phyloP scores from a whole-genome alignment of 2,329 filamentous ascomycete species.

The Fusarium chlamydosporum region DNA sequence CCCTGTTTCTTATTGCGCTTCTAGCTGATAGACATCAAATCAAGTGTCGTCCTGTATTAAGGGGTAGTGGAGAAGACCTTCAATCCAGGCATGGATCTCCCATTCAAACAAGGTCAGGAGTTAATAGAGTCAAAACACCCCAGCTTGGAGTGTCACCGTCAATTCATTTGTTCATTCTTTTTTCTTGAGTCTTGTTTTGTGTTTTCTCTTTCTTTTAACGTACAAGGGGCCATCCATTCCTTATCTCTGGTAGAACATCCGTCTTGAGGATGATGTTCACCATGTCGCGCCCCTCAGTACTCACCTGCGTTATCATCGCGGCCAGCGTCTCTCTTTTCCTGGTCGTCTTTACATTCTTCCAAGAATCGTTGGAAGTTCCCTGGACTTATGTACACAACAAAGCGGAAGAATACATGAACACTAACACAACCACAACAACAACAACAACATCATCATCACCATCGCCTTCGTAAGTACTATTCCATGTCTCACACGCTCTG shows the following conservation, averaged over 20 bases:
- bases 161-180: neutral
- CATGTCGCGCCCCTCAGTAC: slow-evolving; percentile 32
- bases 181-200: slow-evolving; percentile 4
- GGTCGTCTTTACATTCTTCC: slow-evolving; percentile 32
- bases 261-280: slow-evolving; percentile 35
- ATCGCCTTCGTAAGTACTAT: slow-evolving; percentile 24
- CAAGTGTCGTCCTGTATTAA: slow-evolving; percentile 27
- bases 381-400: slow-evolving; percentile 35
- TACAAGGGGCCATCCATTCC: slow-evolving; percentile 3
- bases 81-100: slow-evolving; percentile 19
- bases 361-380: slow-evolving; percentile 32
- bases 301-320: slow-evolving; percentile 27
- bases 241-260: slow-evolving; percentile 7
- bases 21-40: slow-evolving; percentile 21
- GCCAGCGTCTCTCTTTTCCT: slow-evolving; percentile 40
- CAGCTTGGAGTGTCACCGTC: neutral
- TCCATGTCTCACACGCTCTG: neutral
- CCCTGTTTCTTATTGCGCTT: slow-evolving; percentile 22
- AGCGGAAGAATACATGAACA: slow-evolving; percentile 29
- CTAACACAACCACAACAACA: neutral
- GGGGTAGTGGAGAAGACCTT: slow-evolving; percentile 36
- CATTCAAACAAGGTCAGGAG: slow-evolving; percentile 4
- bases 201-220: neutral
- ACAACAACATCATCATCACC: neutral
- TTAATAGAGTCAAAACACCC: slow-evolving; percentile 25